Evolutionary conservation across 176 grass and related monocot species (phyloP).

Genomic region (Raddia guianensis): DNA sequence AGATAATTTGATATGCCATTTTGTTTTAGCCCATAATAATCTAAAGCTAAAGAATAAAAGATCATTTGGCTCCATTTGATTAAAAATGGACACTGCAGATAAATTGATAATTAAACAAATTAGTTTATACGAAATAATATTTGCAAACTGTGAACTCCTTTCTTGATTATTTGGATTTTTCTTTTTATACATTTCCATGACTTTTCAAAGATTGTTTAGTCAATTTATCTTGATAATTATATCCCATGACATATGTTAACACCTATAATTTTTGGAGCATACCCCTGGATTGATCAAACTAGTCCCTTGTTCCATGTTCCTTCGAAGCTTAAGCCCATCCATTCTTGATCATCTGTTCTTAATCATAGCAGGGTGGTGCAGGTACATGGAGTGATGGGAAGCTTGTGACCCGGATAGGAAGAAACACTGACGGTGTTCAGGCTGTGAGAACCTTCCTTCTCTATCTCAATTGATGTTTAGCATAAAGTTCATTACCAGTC

Average conservation of each 20-base stretch:
- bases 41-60: too few relatives aligned
- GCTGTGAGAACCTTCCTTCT: constrained; percentile 72
- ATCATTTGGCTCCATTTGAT: too few relatives aligned
- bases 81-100: neutral
- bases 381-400: constrained; percentile 99
- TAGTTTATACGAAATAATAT: neutral
- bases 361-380: constrained; percentile 99
- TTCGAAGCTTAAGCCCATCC: constrained; percentile 21
- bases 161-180: neutral
- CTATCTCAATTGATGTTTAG: constrained; percentile 28
- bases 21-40: too few relatives aligned
- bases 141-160: neutral
- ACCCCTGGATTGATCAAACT: constrained; percentile 12
- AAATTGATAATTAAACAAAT: neutral
- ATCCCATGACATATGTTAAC: neutral
- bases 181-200: constrained; percentile 4
- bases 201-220: neutral
- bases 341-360: constrained; percentile 63
- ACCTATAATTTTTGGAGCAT: neutral
- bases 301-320: constrained; percentile 18
- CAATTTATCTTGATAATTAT: neutral
- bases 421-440: constrained; percentile 90
- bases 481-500: neutral
- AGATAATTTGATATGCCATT: too few relatives aligned
- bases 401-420: constrained; percentile 96